Conservation (phyloP, 1,284 basidiomycete genomes). For the Pulchroboletus neoregius region DNA sequence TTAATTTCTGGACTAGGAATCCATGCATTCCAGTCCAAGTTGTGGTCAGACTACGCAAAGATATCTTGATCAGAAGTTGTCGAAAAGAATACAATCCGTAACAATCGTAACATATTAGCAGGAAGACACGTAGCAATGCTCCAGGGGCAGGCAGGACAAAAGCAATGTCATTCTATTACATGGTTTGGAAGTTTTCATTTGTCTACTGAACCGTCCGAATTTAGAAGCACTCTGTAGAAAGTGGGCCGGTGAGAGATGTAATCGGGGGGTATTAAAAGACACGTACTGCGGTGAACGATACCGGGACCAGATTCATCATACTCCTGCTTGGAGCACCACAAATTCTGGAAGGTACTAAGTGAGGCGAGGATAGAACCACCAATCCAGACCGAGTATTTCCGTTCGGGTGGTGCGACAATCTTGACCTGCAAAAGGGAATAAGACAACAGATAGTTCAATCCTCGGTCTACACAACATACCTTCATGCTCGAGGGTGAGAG, state of each 20-base stretch:
- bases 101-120: constrained; percentile 24
- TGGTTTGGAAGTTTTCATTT: constrained; percentile 19
- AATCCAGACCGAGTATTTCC: constrained; percentile 98
- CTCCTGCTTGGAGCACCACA: constrained; percentile 92
- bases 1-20: no score
- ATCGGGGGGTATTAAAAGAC: background rate
- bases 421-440: constrained; percentile 65
- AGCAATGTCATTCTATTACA: constrained; percentile 29
- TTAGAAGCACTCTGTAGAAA: constrained; percentile 35
- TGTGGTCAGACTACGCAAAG: constrained; percentile 1
- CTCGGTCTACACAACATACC: constrained; percentile 47
- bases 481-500: constrained; percentile 83
- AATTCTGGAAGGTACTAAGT: constrained; percentile 92
- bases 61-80: constrained; percentile 9
- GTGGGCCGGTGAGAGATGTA: background rate
- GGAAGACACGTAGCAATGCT: constrained; percentile 19
- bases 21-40: background rate
- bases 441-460: background rate
- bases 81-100: constrained; percentile 24
- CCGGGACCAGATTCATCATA: constrained; percentile 86
- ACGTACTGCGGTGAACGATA: constrained; percentile 79
- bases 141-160: constrained; percentile 13
- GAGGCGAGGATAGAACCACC: constrained; percentile 97
- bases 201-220: constrained; percentile 19
- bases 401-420: constrained; percentile 89